Base-by-base conservation (phyloP, 2,329 filamentous ascomycete species). In the Nothophaeocryptopus gaeumannii region DNA sequence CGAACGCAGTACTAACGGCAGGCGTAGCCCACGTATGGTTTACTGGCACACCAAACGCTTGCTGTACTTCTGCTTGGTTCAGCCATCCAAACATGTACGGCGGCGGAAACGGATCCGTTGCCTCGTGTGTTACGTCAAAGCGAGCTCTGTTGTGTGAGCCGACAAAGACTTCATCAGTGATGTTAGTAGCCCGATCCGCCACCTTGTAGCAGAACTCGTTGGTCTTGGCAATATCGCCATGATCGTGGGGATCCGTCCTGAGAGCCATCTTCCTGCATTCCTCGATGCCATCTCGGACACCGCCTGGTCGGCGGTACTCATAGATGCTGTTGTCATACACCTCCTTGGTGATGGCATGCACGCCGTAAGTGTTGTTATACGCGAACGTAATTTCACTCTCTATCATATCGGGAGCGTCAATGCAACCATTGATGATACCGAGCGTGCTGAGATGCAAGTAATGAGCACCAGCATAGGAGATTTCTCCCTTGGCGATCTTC, bases 311-410 rank as follows among this genome's bases (percentile, higher is more conserved):
- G 41, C 75, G 74, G 56, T 77, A 79, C 16, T 70, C 74, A 32
- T 73, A 70, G 39, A 74, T 53, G 33, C 57, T 54, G 30, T 51
- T 38, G 2, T 61, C 42, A 38, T 62, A 63, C 14, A 75, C 71
- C 1, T 73, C 71, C 1, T 77, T 67, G 43, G 76, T 74, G 55
- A 86, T 76, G 2, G 77, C 72, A 54, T 59, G 34, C 34, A 83
- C 71, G n/a, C 74, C 75, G 53, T 83, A 84, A 2, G 79, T 80
- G 54, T 83, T 83, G 63, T 82, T 79, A 63, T 74, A 78, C 0
- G 79, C 73, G 13, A 67, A 62, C 8, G 52, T 55, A 14, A 60
- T 56, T 30, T 63, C 63, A 4, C 67, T 51, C 32, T 54, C 47
- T 2, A 58, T 68, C 62, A 79, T 74, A 2, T 75, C 70, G 3